phyloP scores from a whole-genome alignment of 2,329 filamentous ascomycete species.

The Nemania sp. region DNA sequence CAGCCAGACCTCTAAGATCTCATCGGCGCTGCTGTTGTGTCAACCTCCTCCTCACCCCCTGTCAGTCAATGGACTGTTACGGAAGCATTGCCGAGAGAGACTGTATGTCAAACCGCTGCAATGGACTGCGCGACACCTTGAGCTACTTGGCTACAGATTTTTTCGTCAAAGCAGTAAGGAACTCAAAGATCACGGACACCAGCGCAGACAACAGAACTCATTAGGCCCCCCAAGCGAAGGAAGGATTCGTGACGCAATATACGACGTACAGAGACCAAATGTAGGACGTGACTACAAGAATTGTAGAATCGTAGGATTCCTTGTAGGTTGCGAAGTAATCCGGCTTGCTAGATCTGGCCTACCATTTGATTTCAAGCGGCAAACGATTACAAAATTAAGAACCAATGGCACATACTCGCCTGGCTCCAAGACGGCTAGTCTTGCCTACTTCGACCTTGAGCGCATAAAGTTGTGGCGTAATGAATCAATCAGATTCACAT shows the following conservation, averaged over 20 bases:
- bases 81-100: slow-evolving; percentile 4
- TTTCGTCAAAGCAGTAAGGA: neutral
- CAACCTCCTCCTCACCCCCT: slow-evolving; percentile 13
- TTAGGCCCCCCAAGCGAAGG: slow-evolving; percentile 3
- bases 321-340: neutral
- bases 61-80: slow-evolving; percentile 2
- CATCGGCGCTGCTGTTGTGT: slow-evolving; percentile 4
- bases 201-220: neutral
- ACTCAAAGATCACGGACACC: neutral
- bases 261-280: neutral
- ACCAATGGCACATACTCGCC: slow-evolving; percentile 3
- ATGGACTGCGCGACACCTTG: slow-evolving; percentile 11
- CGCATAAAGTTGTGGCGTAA: neutral
- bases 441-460: slow-evolving; percentile 7
- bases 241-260: neutral
- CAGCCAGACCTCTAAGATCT: neutral
- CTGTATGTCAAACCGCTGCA: slow-evolving; percentile 1
- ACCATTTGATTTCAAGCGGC: slow-evolving; percentile 6
- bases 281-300: neutral
- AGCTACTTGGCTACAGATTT: slow-evolving; percentile 11
- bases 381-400: neutral
- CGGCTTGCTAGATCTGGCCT: neutral
- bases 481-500: neutral
- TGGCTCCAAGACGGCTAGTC: neutral
- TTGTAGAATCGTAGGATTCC: neutral